These are phyloP conservation scores for Suillus cothurnatus DNA, from an alignment of 768 basidiomycete species.

Conservation along the genomic window DNA sequence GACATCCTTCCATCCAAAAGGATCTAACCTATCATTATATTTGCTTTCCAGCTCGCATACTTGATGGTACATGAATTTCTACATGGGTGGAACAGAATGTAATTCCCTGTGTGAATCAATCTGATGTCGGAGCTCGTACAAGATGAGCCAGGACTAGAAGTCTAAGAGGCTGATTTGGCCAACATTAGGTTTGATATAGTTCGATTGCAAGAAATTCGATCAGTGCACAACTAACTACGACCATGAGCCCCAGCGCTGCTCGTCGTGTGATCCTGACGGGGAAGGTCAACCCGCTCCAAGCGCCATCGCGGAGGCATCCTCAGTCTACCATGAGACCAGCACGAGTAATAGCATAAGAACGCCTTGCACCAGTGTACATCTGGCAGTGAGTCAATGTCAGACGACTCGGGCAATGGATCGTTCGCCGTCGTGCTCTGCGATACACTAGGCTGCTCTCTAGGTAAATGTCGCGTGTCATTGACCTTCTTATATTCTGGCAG, in stretches of 20 bases:
- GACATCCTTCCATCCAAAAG: constrained; percentile 8
- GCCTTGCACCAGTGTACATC: background rate
- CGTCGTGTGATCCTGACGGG: background rate
- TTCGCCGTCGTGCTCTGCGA: background rate
- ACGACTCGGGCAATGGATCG: background rate
- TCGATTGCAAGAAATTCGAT: background rate
- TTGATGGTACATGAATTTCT: constrained; percentile 12
- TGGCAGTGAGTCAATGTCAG: background rate
- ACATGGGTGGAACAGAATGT: constrained; percentile 4
- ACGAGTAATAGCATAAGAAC: background rate
- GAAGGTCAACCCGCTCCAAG: background rate
- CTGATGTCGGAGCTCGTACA: background rate
- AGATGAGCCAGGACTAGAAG: background rate
- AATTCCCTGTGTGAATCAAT: background rate
- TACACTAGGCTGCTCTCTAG: background rate
- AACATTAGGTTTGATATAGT: background rate
- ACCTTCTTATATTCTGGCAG: constrained; percentile 1
- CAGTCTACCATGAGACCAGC: constrained; percentile 2
- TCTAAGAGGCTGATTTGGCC: background rate
- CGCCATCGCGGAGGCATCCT: background rate
- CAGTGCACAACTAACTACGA: background rate
- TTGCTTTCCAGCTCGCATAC: constrained; percentile 7
- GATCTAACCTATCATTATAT: constrained; percentile 12
- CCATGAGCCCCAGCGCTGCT: background rate
- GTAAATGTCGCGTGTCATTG: background rate